Conservation (phyloP, 306 rosid species). For the Fagus sylvatica region DNA sequence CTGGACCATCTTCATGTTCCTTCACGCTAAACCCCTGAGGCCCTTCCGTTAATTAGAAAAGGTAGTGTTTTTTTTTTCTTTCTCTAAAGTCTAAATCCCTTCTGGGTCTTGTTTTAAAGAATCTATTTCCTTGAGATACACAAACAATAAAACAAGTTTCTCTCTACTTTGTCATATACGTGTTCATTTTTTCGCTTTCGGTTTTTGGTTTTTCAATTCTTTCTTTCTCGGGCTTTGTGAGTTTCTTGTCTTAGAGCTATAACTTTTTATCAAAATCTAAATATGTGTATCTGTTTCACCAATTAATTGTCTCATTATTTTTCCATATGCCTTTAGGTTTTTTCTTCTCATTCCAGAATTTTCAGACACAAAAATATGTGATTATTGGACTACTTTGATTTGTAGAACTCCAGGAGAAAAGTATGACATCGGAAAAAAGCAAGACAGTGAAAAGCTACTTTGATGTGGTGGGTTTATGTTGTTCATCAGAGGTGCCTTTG, state of each 20-base stretch:
- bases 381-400: background rate
- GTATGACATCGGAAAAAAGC: slow-evolving; percentile 36
- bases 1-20: background rate
- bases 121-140: too few relatives aligned
- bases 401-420: background rate
- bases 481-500: slow-evolving; percentile 80
- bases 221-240: too few relatives aligned
- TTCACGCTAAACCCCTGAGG: background rate
- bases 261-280: too few relatives aligned
- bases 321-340: background rate
- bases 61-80: background rate
- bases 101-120: background rate
- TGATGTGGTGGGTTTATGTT: slow-evolving; percentile 86
- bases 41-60: background rate
- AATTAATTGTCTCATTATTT: too few relatives aligned
- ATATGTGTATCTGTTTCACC: too few relatives aligned
- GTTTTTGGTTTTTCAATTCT: too few relatives aligned
- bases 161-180: too few relatives aligned
- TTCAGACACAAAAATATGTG: background rate
- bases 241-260: too few relatives aligned
- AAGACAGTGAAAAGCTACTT: slow-evolving; percentile 55
- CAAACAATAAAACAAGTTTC: too few relatives aligned
- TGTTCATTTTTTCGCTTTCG: too few relatives aligned
- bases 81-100: background rate
- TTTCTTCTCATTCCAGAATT: background rate